Evolutionary conservation across 164 flowering plant genomes (phyloP), one percentile per base, ranked within the genome.

Genomic region (Nymphaea colorata): DNA sequence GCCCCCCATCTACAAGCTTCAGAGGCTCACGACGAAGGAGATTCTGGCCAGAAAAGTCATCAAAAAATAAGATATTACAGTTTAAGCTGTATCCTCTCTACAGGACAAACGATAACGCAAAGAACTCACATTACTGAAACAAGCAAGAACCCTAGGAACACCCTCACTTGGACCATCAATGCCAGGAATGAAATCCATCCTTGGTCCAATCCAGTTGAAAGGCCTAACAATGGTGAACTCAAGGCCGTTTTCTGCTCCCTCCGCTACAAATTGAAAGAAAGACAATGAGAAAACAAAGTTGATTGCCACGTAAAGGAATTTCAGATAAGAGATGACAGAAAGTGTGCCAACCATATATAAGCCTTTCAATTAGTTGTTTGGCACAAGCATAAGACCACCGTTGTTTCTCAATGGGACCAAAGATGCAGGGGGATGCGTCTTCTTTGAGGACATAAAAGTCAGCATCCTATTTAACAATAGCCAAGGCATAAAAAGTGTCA

Each of bases 131-230:
- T 85, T 85, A 73, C 86, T 83, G 76, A 85, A 83, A 79, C 89
- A 85, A 43, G 86, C 84, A 12, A 85, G 78, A 77, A 83, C 89
- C 64, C 89, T 76, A 16, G 86, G 85, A 70, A 85, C 85, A 65
- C 85, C 89, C 73, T 85, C 86, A 62, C 81, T 79, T 68, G 86
- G 87, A 57, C 85, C 89, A 76, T 85, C 89, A 70, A 85, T 74
- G 41, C 87, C 85, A 59, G 86, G 85, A 17, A 85, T 83, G 72
- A 85, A 85, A 71, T 85, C 87, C 84, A 83, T 85, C 70, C 89
- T 80, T 41, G 89, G 85, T 73, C 87, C 89, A 75, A 85, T 85
- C 87, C 89, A 83, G 72, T 83, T 85, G 77, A 82, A 85, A 59
- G 89, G 87, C 64, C 89, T 79, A 62, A 85, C 87, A 66, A 83